Percentiles rank a stretch among this genome's conserved stretches.
These are phyloP conservation scores for Rhynchosporium graminicola DNA, from an alignment of 2,329 filamentous ascomycete species.

Conservation along the genomic window DNA sequence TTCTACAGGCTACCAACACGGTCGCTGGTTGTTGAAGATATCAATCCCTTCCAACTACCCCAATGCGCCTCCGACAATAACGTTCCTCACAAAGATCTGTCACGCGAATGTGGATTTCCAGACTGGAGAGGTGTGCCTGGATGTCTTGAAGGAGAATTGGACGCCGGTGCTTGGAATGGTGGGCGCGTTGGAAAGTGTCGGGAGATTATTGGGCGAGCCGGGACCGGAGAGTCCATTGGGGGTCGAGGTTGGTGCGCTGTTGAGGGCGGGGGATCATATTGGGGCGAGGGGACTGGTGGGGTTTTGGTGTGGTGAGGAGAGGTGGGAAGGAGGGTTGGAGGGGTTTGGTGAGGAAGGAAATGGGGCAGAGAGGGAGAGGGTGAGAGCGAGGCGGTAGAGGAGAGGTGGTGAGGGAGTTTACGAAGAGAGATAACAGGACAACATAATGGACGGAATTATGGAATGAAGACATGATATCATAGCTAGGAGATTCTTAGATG, in stretches of 20 bases:
- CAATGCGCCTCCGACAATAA: slow-evolving; percentile 71
- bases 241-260: slow-evolving; percentile 72
- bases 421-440: too few species aligned
- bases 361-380: slow-evolving; percentile 2
- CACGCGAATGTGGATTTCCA: slow-evolving; percentile 77
- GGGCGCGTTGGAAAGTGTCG: slow-evolving; percentile 70
- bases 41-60: slow-evolving; percentile 78
- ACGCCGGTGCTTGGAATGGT: slow-evolving; percentile 82
- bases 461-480: too few species aligned
- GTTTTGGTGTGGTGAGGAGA: slow-evolving; percentile 64
- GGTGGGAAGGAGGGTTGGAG: slow-evolving; percentile 46
- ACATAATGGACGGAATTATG: too few species aligned
- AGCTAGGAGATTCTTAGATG: too few species aligned
- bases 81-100: slow-evolving; percentile 80
- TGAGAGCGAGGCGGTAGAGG: neutral
- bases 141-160: slow-evolving; percentile 79
- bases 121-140: slow-evolving; percentile 91
- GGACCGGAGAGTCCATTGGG: slow-evolving; percentile 77
- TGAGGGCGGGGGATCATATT: slow-evolving; percentile 64
- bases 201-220: slow-evolving; percentile 67
- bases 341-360: too few species aligned
- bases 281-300: slow-evolving; percentile 71
- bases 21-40: slow-evolving; percentile 82
- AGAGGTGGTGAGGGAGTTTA: neutral
- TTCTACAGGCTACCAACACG: slow-evolving; percentile 46